These are phyloP conservation scores for Talaromyces proteolyticus DNA, from an alignment of 495 filamentous ascomycete genomes.

Conservation along the genomic window DNA sequence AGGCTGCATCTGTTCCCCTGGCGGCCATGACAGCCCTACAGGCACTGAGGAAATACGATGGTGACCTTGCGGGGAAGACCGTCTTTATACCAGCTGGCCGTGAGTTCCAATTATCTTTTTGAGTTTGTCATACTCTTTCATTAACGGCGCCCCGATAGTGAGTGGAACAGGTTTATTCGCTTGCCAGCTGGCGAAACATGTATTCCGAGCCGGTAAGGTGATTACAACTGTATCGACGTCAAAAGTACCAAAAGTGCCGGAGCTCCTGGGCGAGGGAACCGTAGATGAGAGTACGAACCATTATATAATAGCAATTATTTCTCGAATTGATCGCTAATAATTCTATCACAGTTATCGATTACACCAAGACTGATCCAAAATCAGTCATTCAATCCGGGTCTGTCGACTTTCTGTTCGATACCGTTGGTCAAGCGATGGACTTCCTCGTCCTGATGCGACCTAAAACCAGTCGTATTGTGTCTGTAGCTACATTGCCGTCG, in stretches of 20 bases:
- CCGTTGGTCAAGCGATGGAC: constrained; percentile 23
- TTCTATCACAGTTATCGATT: constrained; percentile 40
- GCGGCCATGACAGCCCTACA: constrained; percentile 36
- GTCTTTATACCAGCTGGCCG: constrained; percentile 45
- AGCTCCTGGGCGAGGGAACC: constrained; percentile 26
- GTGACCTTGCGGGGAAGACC: constrained; percentile 43
- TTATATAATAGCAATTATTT: constrained; percentile 10
- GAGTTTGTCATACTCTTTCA: not conserved
- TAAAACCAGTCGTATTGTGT: constrained; percentile 9
- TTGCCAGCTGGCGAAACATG: constrained; percentile 48
- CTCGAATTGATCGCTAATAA: not conserved
- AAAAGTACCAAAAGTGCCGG: constrained; percentile 41
- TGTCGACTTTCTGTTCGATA: constrained; percentile 52
- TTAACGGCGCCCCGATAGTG: constrained; percentile 16
- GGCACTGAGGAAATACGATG: constrained; percentile 32
- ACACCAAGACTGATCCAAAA: constrained; percentile 35
- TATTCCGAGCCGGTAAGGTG: constrained; percentile 41
- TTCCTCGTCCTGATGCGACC: constrained; percentile 23
- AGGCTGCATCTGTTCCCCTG: constrained; percentile 35
- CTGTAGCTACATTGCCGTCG: constrained; percentile 10
- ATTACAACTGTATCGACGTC: constrained; percentile 47
- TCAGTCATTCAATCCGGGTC: constrained; percentile 31
- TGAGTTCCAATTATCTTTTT: constrained; percentile 7
- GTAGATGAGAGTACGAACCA: constrained; percentile 25
- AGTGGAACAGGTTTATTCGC: constrained; percentile 43